These are phyloP conservation scores for Plectosphaerella sp. DNA, from an alignment of 2,329 filamentous ascomycete genomes.

Conservation along the genomic window DNA sequence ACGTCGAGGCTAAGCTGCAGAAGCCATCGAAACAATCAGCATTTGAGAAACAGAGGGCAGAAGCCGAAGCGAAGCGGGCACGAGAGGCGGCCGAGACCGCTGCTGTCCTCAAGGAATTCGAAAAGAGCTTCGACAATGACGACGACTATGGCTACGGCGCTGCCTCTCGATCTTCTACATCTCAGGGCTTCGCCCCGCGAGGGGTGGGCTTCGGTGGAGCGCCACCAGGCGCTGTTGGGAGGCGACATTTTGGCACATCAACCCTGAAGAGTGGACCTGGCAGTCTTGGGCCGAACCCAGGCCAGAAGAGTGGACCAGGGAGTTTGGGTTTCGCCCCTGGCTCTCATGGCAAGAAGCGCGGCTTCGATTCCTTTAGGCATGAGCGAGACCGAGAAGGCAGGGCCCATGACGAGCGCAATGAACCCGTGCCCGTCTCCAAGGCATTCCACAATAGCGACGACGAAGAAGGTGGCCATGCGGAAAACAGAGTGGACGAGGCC, in stretches of 20 bases:
- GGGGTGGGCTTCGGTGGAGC: slow-evolving; percentile 12
- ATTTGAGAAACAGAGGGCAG: slow-evolving; percentile 84
- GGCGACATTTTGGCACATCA: slow-evolving; percentile 62
- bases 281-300: slow-evolving; percentile 52
- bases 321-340: slow-evolving; percentile 51
- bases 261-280: slow-evolving; percentile 57
- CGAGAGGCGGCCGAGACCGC: slow-evolving; percentile 84
- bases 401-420: slow-evolving; percentile 33
- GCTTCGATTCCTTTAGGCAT: slow-evolving; percentile 39
- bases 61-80: slow-evolving; percentile 81
- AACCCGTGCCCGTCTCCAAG: slow-evolving; percentile 58
- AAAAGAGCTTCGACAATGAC: slow-evolving; percentile 70
- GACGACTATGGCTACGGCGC: slow-evolving; percentile 40
- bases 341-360: slow-evolving; percentile 50
- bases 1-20: slow-evolving; percentile 71
- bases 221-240: slow-evolving; percentile 26
- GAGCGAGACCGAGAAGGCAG: slow-evolving; percentile 25
- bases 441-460: slow-evolving; percentile 69
- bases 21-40: slow-evolving; percentile 79
- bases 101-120: slow-evolving; percentile 81
- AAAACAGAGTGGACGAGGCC: slow-evolving; percentile 50
- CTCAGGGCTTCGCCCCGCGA: neutral
- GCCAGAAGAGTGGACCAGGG: slow-evolving; percentile 55
- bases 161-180: neutral
- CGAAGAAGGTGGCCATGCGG: slow-evolving; percentile 40